These are phyloP conservation scores for Baudoinia panamericana DNA, from an alignment of 495 filamentous ascomycete genomes.

Conservation along the genomic window DNA sequence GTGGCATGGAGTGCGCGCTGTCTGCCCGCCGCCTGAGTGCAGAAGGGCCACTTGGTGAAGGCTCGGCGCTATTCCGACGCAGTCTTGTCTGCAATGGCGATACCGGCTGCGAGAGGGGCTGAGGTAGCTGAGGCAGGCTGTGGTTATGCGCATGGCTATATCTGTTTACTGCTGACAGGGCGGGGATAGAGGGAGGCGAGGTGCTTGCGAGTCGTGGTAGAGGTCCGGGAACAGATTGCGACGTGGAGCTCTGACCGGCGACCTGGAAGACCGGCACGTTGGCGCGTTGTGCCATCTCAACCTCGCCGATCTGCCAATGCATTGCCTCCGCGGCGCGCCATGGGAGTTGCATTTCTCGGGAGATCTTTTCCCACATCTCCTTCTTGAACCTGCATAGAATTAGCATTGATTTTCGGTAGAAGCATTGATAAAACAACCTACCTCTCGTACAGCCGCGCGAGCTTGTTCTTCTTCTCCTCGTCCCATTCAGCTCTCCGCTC, in stretches of 20 bases:
- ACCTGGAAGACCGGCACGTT: constrained; percentile 33
- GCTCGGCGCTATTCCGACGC: constrained; percentile 7
- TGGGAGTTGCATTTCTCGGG: constrained; percentile 88
- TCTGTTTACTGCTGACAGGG: not conserved
- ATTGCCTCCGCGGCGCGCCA: constrained; percentile 94
- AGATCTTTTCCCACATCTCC: constrained; percentile 92
- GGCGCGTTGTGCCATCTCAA: constrained; percentile 60
- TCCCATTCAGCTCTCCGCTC: constrained; percentile 87
- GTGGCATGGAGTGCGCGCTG: constrained; percentile 14
- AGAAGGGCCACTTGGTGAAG: not conserved
- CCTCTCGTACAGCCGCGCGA: constrained; percentile 91
- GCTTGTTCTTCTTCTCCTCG: constrained; percentile 92
- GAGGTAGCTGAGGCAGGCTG: constrained; percentile 11
- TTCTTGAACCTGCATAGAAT: constrained; percentile 74
- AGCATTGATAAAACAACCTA: constrained; percentile 36
- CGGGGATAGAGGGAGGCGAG: constrained; percentile 2
- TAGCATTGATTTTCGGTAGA: no score
- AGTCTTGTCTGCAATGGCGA: constrained; percentile 7
- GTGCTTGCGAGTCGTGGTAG: not conserved
- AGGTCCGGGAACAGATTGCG: no score
- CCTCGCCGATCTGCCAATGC: constrained; percentile 94
- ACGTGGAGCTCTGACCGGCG: constrained; percentile 9
- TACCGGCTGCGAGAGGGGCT: constrained; percentile 5
- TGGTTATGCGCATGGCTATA: constrained; percentile 14
- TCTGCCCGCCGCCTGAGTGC: constrained; percentile 10